Evolutionary conservation across 148 eudicot genomes (phyloP).

Genomic region (Pouteria glomerata): DNA sequence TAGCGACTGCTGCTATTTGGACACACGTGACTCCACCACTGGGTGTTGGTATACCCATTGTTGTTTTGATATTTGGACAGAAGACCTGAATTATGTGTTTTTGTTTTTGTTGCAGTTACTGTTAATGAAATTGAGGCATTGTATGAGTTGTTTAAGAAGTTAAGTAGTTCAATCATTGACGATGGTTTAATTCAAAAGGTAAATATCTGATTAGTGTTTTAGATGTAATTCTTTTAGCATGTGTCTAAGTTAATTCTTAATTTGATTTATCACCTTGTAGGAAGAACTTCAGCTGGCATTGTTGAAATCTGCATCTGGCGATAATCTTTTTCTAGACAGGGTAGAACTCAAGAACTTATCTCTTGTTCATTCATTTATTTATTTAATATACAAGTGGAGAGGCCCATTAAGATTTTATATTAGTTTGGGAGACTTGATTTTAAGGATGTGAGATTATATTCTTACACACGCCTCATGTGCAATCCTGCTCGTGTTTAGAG

Average conservation of each 20-base stretch:
- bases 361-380: neutral
- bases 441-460: too few relatives aligned
- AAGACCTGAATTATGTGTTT: neutral
- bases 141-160: slow-evolving; percentile 72
- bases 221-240: neutral
- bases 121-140: slow-evolving; percentile 90
- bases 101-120: slow-evolving; percentile 43
- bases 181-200: slow-evolving; percentile 95
- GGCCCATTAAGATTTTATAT: too few relatives aligned
- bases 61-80: neutral
- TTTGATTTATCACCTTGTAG: slow-evolving; percentile 28
- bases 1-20: too few relatives aligned
- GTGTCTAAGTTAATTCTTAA: neutral
- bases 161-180: slow-evolving; percentile 83
- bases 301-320: slow-evolving; percentile 47
- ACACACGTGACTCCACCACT: too few relatives aligned
- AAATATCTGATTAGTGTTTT: neutral
- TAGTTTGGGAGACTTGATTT: too few relatives aligned
- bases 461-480: too few relatives aligned
- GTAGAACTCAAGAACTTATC: slow-evolving; percentile 32
- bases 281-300: slow-evolving; percentile 85
- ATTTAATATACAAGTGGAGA: neutral
- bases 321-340: slow-evolving; percentile 85
- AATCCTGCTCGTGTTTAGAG: too few relatives aligned
- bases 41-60: too few relatives aligned